Conservation (phyloP, 2,329 filamentous ascomycete species). For the Neophaeococcomyces aloes region DNA sequence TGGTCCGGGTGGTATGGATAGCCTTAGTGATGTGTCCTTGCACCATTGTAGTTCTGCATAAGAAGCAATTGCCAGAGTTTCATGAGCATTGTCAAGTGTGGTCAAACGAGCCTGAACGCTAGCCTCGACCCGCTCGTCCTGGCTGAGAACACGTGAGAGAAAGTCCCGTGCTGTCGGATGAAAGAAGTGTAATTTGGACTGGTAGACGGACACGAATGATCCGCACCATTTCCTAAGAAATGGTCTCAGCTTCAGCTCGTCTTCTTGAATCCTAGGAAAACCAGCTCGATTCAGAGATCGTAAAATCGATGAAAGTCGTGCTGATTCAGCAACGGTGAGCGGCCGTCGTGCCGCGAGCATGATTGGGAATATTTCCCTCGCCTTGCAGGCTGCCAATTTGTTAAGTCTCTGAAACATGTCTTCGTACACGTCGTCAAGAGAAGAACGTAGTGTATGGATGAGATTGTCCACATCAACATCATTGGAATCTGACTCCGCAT, state of each 20-base stretch:
- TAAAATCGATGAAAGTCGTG: conserved; percentile 1
- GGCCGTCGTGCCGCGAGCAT: conserved; percentile 8
- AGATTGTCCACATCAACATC: neutral
- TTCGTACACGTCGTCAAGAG: conserved; percentile 8
- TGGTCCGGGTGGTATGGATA: neutral
- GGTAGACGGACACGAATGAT: conserved; percentile 3
- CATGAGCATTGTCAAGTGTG: neutral
- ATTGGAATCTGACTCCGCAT: neutral
- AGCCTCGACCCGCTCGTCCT: neutral
- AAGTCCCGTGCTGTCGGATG: conserved; percentile 12
- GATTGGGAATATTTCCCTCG: conserved; percentile 6
- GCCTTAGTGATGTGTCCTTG: neutral
- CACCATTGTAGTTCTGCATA: neutral
- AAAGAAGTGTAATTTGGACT: conserved; percentile 9
- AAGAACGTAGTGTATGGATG: conserved; percentile 3
- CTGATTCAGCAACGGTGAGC: conserved; percentile 7
- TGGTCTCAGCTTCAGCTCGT: neutral
- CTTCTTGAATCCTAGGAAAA: neutral
- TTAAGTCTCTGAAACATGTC: conserved; percentile 1
- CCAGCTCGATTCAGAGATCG: neutral
- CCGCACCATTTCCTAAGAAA: conserved; percentile 2
- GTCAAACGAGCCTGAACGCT: neutral
- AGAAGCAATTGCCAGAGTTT: neutral
- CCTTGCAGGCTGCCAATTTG: neutral
- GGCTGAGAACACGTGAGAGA: neutral